Base-by-base conservation (phyloP, 768 basidiomycete genomes). In the Tylopilus felleus region DNA sequence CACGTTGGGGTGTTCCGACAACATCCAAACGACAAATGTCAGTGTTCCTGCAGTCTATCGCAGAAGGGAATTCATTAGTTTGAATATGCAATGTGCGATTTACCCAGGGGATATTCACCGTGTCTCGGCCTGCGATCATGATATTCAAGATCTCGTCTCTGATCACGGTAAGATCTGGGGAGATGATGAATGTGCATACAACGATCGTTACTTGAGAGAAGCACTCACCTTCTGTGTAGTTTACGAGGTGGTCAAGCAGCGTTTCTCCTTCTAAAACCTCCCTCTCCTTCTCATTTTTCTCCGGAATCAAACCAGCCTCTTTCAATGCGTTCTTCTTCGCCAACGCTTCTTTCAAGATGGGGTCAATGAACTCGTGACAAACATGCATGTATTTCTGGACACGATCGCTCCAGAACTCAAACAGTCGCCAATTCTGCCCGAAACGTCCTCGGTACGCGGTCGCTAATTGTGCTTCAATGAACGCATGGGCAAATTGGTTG, bases 361-460 rank as follows among this genome's bases (percentile, higher is more conserved):
- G 81, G 35, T 81, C 75, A 31, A 85, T 71, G 60, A 81, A 83
- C 14, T 63, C 71, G 44, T 79, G 70, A 19, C 86, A 75, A 12
- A 79, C 70, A 29, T 67, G 63, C 74, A 81, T 78, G 44, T 75
- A 72, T 44, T 71, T 65, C 48, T 67, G 69, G 12, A 79, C 71
- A 27, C 70, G 72, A 64, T 85, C 81, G 41, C 66, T 63, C 73
- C 74, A 79, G 43, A 84, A 76, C 62, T 86, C 83, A 8, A 60
- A 43, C 5, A 85, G 59, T 1, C 78, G 76, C 84, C 84, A 85
- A 7, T 73, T 65, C 13, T 50, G 50, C 2, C 81, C 79, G 13
- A 73, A 62, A 6, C 75, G 69, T 8, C 64, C 51, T 14, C 85
- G 74, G 21, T 66, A 54, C 2, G 78, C 58, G 1, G 73, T 73